Evolutionary conservation across 1,139 yeast genomes (phyloP), one percentile per base, ranked within the genome.

Genomic region (Scheffersomyces illinoinensis): DNA sequence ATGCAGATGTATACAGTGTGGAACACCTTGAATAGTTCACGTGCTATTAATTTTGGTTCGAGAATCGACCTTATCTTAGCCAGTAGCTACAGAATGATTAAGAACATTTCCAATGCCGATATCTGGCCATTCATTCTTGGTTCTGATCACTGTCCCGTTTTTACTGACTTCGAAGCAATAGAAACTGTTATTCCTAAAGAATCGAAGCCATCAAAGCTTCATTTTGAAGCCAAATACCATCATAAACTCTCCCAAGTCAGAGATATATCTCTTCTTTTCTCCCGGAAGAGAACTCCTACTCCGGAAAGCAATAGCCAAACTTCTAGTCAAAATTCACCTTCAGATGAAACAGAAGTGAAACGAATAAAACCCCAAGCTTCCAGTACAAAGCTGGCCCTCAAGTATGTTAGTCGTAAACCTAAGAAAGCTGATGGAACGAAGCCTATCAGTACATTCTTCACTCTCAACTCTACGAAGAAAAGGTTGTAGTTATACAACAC

Each of bases 91-190:
- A 64, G 61, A 0, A 62, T 89, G 54, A 65, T 75, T 5, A 59
- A 70, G 0, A 56, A 59, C 6, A 76, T 87, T 10, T 64, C 70
- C 0, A 68, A 73, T 20, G 89, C 95, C 0, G 86, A 88, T 66
- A 90, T 90, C 20, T 82, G 90, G 83, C 89, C 93, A 0, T 80
- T 78, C 48, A 68, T 93, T 0, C 76, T 84, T 71, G 99, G 98
- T 0, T 92, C 97, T 0, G 99, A 95, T 71, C 99, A 95, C 73
- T 95, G 98, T 72, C 99, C 99, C 0, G 86, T 92, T 0, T 92
- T 74, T 68, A 83, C 93, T 0, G 98, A 93, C 70, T 71, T 91
- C 56, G 76, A 76, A 47, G 62, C 75, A 7, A 59, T 59, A 4
- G 60, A 60, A 57, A 59, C 33, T 49, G 58, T 53, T 43, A 49